Evolutionary conservation across 2,329 filamentous ascomycete species (phyloP).

Genomic region (Pseudogymnoascus sp.): DNA sequence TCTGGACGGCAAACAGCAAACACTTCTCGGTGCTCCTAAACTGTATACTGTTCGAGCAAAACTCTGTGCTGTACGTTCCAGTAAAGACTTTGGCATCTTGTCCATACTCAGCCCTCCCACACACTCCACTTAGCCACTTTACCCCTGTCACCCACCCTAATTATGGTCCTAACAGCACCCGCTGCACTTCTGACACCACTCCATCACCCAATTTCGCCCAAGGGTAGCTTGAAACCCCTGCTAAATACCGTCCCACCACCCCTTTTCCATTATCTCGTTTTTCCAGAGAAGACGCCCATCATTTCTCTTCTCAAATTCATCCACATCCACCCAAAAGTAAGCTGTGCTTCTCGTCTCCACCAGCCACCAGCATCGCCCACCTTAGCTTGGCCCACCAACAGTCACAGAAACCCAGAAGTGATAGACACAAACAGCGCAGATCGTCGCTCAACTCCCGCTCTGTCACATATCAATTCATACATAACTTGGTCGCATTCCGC

Average conservation of each 20-base stretch:
- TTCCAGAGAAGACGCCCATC: neutral
- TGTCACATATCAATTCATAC: neutral
- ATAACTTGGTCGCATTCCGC: neutral
- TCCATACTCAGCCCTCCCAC: neutral
- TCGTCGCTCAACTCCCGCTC: neutral
- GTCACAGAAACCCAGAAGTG: neutral
- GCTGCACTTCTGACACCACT: neutral
- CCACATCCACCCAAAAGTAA: neutral
- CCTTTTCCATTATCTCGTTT: neutral
- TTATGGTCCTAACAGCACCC: neutral
- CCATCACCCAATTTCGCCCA: conserved; percentile 1
- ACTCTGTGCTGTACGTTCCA: neutral
- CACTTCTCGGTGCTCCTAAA: neutral
- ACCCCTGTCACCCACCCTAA: neutral
- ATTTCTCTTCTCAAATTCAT: neutral
- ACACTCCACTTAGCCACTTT: neutral
- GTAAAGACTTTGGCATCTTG: neutral
- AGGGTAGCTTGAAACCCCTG: conserved; percentile 2
- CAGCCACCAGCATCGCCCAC: conserved; percentile 2
- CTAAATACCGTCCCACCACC: neutral
- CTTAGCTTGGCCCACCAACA: neutral
- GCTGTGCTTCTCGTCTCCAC: neutral
- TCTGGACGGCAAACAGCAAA: neutral
- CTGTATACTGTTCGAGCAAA: neutral
- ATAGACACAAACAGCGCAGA: neutral